Conservation (phyloP, 768 basidiomycete species). For the Lactifluus pinguis region DNA sequence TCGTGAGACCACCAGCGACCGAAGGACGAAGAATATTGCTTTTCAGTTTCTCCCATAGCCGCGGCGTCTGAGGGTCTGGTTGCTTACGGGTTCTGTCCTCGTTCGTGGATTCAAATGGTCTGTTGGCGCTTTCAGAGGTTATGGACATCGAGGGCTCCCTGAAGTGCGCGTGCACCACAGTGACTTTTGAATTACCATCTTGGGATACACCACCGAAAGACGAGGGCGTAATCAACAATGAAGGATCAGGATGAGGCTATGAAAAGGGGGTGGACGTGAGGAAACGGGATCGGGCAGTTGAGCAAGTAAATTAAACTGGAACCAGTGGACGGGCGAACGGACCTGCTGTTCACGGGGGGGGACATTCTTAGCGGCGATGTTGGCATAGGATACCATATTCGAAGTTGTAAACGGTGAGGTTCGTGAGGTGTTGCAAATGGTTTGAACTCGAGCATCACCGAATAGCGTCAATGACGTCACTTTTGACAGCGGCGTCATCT, state of each 20-base stretch:
- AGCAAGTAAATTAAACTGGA: not conserved
- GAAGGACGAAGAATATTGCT: conserved; percentile 53
- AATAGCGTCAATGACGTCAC: not conserved
- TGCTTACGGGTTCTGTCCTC: conserved; percentile 24
- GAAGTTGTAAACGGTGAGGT: not conserved
- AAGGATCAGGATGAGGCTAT: conserved; percentile 57
- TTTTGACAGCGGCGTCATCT: not conserved
- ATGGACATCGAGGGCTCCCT: conserved; percentile 20
- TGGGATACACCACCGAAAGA: conserved; percentile 30
- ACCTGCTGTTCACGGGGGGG: conserved; percentile 2
- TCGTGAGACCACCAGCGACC: conserved; percentile 63
- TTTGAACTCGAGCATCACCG: not conserved
- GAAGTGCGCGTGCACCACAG: conserved; percentile 43
- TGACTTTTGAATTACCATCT: conserved; percentile 47
- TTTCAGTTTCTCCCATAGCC: conserved; percentile 45
- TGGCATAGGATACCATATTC: not conserved
- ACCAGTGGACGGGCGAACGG: not conserved
- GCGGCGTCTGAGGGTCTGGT: conserved; percentile 40
- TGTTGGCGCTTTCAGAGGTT: conserved; percentile 21
- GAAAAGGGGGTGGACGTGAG: not conserved
- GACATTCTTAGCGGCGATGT: not conserved
- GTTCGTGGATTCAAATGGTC: not conserved
- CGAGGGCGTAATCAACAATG: conserved; percentile 43
- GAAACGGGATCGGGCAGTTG: conserved; percentile 11
- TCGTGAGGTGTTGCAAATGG: no score